Conservation (phyloP, 2,329 filamentous ascomycete species). For the Plenodomus tracheiphilus region DNA sequence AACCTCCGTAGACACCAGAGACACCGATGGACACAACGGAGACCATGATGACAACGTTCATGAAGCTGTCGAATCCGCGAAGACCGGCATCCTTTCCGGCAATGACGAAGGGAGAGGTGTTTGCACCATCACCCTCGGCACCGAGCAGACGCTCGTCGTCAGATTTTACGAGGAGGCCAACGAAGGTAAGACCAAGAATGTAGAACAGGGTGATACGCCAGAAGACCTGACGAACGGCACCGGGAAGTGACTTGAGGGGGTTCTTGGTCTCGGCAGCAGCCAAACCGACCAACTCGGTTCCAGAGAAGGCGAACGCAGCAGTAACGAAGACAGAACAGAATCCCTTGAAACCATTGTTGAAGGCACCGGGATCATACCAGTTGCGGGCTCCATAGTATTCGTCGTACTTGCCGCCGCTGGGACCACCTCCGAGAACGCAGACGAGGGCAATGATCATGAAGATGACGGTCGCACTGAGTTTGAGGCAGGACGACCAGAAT, state of each 20-base stretch:
- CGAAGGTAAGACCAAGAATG: constrained; percentile 48
- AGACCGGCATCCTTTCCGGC: constrained; percentile 65
- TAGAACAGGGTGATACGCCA: constrained; percentile 54
- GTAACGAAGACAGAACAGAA: constrained; percentile 67
- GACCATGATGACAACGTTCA: constrained; percentile 69
- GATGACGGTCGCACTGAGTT: constrained; percentile 41
- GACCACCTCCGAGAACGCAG: constrained; percentile 60
- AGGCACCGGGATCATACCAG: constrained; percentile 61
- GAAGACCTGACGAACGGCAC: constrained; percentile 51
- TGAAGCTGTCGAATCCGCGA: constrained; percentile 62
- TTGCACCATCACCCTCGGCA: constrained; percentile 35
- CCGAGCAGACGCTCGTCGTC: constrained; percentile 42
- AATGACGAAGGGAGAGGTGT: constrained; percentile 68
- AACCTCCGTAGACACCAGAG: constrained; percentile 61
- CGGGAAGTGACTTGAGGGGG: constrained; percentile 54
- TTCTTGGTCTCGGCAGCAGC: constrained; percentile 63
- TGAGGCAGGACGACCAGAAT: constrained; percentile 43
- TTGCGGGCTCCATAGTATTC: constrained; percentile 63
- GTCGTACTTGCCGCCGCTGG: constrained; percentile 50
- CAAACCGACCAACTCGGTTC: constrained; percentile 65
- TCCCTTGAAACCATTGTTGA: constrained; percentile 64
- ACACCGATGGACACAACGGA: constrained; percentile 64
- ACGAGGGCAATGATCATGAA: constrained; percentile 55
- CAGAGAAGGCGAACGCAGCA: constrained; percentile 64
- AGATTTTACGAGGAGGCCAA: constrained; percentile 49